Conservation (phyloP, 2,329 filamentous ascomycete genomes). For the Elsinoe ampelina region DNA sequence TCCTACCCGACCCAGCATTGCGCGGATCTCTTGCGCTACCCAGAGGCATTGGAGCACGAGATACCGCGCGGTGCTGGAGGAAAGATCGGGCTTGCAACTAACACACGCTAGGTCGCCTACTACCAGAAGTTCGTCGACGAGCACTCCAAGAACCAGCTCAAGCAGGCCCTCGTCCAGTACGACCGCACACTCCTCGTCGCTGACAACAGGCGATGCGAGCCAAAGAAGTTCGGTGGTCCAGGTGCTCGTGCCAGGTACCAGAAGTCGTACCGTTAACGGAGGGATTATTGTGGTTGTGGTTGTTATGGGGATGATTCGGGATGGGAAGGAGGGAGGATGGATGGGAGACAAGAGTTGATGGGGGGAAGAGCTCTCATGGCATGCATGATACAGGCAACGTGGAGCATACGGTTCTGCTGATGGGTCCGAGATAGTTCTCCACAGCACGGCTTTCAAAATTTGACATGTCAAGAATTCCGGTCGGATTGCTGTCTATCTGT, state of each 20-base stretch:
- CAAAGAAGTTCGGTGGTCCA: slow-evolving; percentile 94
- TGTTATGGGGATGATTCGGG: slow-evolving; percentile 12
- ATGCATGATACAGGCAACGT: slow-evolving; percentile 11
- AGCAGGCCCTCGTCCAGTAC: slow-evolving; percentile 92
- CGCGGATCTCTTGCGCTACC: no score
- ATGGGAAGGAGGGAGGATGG: background rate
- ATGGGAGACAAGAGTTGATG: background rate
- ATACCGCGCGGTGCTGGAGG: background rate
- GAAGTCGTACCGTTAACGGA: slow-evolving; percentile 93
- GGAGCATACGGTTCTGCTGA: slow-evolving; percentile 15
- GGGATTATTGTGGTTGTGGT: slow-evolving; percentile 14
- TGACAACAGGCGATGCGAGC: slow-evolving; percentile 98
- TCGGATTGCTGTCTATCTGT: background rate
- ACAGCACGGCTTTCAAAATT: slow-evolving; percentile 14
- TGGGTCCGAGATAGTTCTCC: slow-evolving; percentile 9
- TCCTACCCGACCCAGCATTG: slow-evolving; percentile 14
- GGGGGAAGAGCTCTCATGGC: background rate
- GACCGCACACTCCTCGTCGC: slow-evolving; percentile 96
- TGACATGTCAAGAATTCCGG: slow-evolving; percentile 11
- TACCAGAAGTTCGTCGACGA: slow-evolving; percentile 99
- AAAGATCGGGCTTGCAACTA: background rate
- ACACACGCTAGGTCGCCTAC: slow-evolving; percentile 58
- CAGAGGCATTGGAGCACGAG: background rate
- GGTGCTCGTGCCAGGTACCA: slow-evolving; percentile 96
- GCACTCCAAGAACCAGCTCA: slow-evolving; percentile 99